Base-by-base conservation (phyloP, 768 basidiomycete genomes). In the Termitomyces sp. region DNA sequence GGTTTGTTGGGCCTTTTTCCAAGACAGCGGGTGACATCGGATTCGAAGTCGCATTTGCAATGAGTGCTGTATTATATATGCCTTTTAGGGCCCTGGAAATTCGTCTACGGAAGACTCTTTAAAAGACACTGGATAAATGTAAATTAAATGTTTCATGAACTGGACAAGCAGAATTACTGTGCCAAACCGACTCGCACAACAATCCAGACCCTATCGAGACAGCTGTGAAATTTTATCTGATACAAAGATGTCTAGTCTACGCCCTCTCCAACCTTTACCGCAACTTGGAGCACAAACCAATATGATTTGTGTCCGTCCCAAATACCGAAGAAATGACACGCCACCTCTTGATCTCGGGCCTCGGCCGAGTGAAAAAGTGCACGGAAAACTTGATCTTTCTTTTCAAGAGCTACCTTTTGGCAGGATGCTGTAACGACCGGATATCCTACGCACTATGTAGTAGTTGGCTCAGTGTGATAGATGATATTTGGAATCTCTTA, bases 1-100 rank as follows among this genome's bases (percentile, higher is more conserved):
- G 87, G 88, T 92, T 82, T 64, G 73, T 76, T 0, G 91, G 91
- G 1, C 90, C 90, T 7, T 85, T 92, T 46, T 91, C 85, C 10
- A 66, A 73, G 60, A 74, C 60, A 8, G 78, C 88, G 18, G 91
- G 91, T 1, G 91, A 93, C 71, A 85, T 93, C 56, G 90, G 88
- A n/a, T 90, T 92, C 60, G 88, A 90, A 68, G 68, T 89, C 26
- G 86, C 87, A 2, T 85, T 90, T 63, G 75, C 70, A 1, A 67
- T 80, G 2, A 78, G 82, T 7, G 75, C 66, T 10, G 36, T 88
- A 10, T 68, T 85, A 39, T 90, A 90, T 66, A 18, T 83, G 5
- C 81, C 80, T 2, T 74, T 89, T 34, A 73, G 88, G 56, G 74
- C 65, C 60, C 44, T 82, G 29, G 83, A 85, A 64, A 72, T 77